Evolutionary conservation across 257 asterid genomes (phyloP), one percentile per base, ranked within the genome.

Genomic region (Jacaranda mimosifolia): DNA sequence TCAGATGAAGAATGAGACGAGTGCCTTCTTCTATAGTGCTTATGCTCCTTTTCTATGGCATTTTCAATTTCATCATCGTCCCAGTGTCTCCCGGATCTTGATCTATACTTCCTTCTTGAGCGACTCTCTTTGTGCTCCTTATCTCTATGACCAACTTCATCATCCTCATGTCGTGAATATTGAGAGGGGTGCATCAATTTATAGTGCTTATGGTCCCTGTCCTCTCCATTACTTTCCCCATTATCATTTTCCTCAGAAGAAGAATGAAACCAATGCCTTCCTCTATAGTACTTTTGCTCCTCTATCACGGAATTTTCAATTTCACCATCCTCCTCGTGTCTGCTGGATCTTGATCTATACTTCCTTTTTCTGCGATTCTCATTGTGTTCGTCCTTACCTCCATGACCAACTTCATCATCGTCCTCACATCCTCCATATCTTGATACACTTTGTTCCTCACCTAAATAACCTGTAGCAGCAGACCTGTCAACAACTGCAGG

Each of bases 361-460:
- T 26, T 26, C 32, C 32, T 26, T 26, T 26, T 26, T 26, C 32
- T 26, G 32, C 32, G 32, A 26, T 2, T 26, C 32, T 26, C 32
- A 26, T 26, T 26, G 2, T 26, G 32, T 2, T 26, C 32, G 2
- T 26, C 32, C 15, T 38, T 53, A 80, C 19, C 58, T 71, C 42
- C 59, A 49, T 79, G 76, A 60, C 73, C 32, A 26, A 26, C 87
- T n/a, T 68, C 82, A 18, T 75, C 79, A 18, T 76, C 86, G 45
- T 72, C 86, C 78, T 74, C 82, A 17, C 73, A 65, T 32, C 67
- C 76, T 26, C 70, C 78, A 39, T 80, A 48, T 75, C 83, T 83
- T 55, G 86, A 78, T 70, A 68, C 85, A 87, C 78, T 75, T 89
- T 51, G 83, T 79, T 85, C 94, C 69, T 84, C 96, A 53, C 75